phyloP scores from a whole-genome alignment of 2,329 filamentous ascomycete genomes.

The Achaetomium macrosporum region DNA sequence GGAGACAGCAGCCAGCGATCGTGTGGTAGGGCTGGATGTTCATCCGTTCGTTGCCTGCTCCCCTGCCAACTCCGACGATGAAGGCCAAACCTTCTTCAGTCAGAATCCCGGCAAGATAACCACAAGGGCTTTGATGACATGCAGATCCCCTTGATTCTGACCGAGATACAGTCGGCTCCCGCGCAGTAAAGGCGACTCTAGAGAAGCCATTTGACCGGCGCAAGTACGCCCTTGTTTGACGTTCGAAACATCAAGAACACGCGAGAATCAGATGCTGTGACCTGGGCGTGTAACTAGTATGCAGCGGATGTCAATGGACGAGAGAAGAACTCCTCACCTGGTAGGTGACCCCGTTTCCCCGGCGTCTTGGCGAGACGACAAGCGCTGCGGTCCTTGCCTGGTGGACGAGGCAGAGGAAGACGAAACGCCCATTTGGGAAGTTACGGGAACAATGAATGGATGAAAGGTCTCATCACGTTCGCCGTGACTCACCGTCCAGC shows the following conservation, averaged over 20 bases:
- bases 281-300: slow-evolving; percentile 3
- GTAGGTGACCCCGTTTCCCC: neutral
- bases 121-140: neutral
- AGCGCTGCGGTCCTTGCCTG: slow-evolving; percentile 8
- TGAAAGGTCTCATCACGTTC: neutral
- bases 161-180: neutral
- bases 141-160: neutral
- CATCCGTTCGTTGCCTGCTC: slow-evolving; percentile 1
- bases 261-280: neutral
- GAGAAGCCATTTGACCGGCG: neutral
- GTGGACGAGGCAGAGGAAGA: too few species aligned
- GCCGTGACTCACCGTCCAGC: slow-evolving; percentile 18
- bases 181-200: neutral
- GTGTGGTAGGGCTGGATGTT: slow-evolving; percentile 11
- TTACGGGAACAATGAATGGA: neutral
- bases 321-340: neutral
- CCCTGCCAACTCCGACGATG: too few species aligned
- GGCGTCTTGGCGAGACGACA: neutral
- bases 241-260: slow-evolving; percentile 1
- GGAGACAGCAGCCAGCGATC: too few species aligned
- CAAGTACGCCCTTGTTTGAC: neutral
- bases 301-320: neutral
- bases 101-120: neutral
- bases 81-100: too few species aligned
- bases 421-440: neutral